Evolutionary conservation across 192 early-diverging fungal genomes (phyloP), one percentile per base, ranked within the genome.

Genomic region (Podila verticillata): DNA sequence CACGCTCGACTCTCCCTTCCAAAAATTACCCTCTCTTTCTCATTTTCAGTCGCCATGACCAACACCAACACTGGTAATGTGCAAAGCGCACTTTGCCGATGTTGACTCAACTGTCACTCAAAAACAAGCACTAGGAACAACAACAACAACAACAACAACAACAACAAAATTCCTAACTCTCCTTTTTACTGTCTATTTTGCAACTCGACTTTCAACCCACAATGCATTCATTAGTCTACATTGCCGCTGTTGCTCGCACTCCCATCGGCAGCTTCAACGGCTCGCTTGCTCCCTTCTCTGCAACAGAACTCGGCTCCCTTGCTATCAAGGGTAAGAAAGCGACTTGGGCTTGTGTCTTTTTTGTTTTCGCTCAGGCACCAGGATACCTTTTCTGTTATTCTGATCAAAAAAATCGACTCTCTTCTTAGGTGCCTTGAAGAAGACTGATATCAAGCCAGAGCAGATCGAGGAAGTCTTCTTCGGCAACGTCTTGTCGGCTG

Each of bases 181-280:
- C 26, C 4, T 66, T 49, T 29, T 31, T 29, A 20, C 57, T 2
- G 24, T 36, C 10, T 34, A 12, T 31, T 54, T 22, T 57, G 32
- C 17, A 35, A 20, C 63, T 15, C 47, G 19, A 19, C 5, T 19
- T 12, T 34, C 31, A 61, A 15, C 70, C 83, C 91, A 13, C 4
- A 44, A 44, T 44, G 39, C 39, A 44, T 44, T 15, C 12, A 44
- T 44, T 17, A 93, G 97, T 95, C 68, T 99, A 94, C 78, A 97
- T 99, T 82, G 93, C 95, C 61, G 92, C 95, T 65, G 87, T 93
- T 61, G 93, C 90, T 44, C 93, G 97, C 80, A 99, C 97, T 7
- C 94, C 97, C 47, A 87, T 98, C 66, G 97, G 96, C 60, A 89
- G 92, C 34, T 97, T 98, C 85, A 93, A 93, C 57, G 96, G 97